Evolutionary conservation across 2,329 filamentous ascomycete species (phyloP).

Genomic region (Dothistroma septosporum): DNA sequence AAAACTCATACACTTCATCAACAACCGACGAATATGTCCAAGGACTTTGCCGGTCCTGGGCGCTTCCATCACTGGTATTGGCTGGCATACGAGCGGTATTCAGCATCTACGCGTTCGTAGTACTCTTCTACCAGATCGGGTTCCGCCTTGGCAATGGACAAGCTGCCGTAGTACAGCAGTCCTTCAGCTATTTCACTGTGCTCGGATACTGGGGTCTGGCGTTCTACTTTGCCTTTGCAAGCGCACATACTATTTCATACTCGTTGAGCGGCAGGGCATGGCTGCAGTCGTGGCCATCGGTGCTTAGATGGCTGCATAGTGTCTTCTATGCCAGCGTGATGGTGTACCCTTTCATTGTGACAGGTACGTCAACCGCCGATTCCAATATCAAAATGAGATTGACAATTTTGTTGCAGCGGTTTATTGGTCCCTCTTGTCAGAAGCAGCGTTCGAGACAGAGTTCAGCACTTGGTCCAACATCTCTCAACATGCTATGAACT

Average conservation of each 20-base stretch:
- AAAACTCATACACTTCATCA: conserved; percentile 13
- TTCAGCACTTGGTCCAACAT: conserved; percentile 55
- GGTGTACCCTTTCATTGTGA: conserved; percentile 43
- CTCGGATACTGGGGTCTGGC: conserved; percentile 77
- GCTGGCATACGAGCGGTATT: conserved; percentile 52
- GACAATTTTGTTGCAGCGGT: conserved; percentile 33
- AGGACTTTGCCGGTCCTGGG: conserved; percentile 76
- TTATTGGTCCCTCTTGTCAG: conserved; percentile 41
- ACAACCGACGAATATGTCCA: conserved; percentile 16
- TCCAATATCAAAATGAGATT: neutral
- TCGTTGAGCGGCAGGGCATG: conserved; percentile 37
- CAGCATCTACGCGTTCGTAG: conserved; percentile 64
- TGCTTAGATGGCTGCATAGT: conserved; percentile 38
- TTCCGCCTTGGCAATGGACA: conserved; percentile 57
- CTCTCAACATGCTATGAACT: conserved; percentile 72
- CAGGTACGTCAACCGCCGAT: conserved; percentile 34
- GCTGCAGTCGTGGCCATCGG: conserved; percentile 37
- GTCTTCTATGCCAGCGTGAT: conserved; percentile 43
- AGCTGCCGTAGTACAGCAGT: conserved; percentile 47
- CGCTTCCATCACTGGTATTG: conserved; percentile 63
- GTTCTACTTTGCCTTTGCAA: conserved; percentile 69
- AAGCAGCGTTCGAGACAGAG: conserved; percentile 32
- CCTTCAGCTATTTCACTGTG: conserved; percentile 79
- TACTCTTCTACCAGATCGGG: conserved; percentile 65
- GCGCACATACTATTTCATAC: conserved; percentile 67